Conservation (phyloP, 495 filamentous ascomycete species). For the Collariella sp. region DNA sequence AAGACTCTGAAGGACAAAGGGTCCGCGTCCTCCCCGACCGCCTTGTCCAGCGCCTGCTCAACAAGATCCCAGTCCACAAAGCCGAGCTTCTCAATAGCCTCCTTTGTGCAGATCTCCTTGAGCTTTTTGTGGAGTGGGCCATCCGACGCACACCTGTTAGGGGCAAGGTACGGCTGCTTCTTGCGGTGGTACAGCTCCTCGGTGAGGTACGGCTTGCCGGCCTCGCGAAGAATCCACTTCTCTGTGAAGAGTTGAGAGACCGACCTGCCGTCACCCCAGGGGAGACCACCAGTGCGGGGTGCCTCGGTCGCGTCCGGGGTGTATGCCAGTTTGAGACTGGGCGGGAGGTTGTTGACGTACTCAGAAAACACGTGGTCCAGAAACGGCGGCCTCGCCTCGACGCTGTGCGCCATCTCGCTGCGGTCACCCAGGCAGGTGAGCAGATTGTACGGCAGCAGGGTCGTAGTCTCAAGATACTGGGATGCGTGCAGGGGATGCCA, state of each 20-base stretch:
- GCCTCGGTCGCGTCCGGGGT: constrained; percentile 8
- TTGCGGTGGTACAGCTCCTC: constrained; percentile 39
- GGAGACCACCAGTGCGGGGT: not conserved
- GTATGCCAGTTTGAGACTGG: constrained; percentile 39
- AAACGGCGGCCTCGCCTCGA: constrained; percentile 43
- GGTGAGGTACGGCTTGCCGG: constrained; percentile 41
- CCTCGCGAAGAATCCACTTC: constrained; percentile 46
- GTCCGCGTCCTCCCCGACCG: not conserved
- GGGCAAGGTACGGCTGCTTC: constrained; percentile 41
- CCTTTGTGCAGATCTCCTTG: constrained; percentile 26
- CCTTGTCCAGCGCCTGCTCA: not conserved
- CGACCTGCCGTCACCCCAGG: not conserved
- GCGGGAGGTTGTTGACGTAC: constrained; percentile 41
- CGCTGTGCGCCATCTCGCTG: constrained; percentile 43
- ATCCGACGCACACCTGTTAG: constrained; percentile 12
- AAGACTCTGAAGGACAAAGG: no score
- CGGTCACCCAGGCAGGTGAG: constrained; percentile 42
- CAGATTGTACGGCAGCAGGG: constrained; percentile 34
- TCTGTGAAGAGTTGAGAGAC: constrained; percentile 23
- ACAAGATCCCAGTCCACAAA: constrained; percentile 32
- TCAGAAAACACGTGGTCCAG: constrained; percentile 45
- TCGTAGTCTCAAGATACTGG: constrained; percentile 37
- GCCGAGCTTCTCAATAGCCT: constrained; percentile 36
- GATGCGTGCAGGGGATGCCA: constrained; percentile 47
- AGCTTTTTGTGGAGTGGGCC: constrained; percentile 36